These are phyloP conservation scores for Eucalyptus curtisii DNA, from an alignment of 345 rosid species.

Conservation along the genomic window DNA sequence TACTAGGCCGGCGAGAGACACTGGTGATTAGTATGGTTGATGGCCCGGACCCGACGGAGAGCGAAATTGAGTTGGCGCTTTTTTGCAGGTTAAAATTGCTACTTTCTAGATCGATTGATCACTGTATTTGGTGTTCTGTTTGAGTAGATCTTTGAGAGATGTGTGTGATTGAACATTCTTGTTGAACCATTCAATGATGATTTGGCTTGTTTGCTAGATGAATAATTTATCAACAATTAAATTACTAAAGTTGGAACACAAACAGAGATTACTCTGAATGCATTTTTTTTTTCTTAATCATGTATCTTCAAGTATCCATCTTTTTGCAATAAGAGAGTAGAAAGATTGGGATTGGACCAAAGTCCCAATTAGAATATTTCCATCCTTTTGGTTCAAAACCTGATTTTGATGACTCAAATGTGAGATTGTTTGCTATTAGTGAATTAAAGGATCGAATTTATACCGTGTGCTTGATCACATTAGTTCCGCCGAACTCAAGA, in stretches of 20 bases:
- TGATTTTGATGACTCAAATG: not conserved
- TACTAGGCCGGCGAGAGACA: not conserved
- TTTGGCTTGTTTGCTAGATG: not conserved
- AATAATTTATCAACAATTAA: not conserved
- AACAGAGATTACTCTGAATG: not conserved
- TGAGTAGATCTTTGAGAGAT: not conserved
- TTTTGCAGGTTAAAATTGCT: not conserved
- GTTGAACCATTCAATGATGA: not conserved
- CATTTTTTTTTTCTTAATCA: accelerated
- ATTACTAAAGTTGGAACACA: not conserved
- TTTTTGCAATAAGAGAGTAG: not conserved
- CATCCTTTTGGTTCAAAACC: not conserved
- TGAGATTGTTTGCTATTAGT: not conserved
- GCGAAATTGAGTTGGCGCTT: not conserved
- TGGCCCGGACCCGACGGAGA: not conserved
- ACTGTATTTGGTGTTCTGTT: not conserved
- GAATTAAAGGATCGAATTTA: not conserved
- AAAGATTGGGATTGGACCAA: not conserved
- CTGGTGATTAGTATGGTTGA: not conserved
- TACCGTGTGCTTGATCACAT: not conserved
- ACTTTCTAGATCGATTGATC: not conserved
- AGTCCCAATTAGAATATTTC: not conserved
- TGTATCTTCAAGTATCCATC: not conserved
- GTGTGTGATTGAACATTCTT: not conserved
- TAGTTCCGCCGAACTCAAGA: not conserved